Conservation (phyloP, 345 rosid genomes). For the Melaleuca quinquenervia region DNA sequence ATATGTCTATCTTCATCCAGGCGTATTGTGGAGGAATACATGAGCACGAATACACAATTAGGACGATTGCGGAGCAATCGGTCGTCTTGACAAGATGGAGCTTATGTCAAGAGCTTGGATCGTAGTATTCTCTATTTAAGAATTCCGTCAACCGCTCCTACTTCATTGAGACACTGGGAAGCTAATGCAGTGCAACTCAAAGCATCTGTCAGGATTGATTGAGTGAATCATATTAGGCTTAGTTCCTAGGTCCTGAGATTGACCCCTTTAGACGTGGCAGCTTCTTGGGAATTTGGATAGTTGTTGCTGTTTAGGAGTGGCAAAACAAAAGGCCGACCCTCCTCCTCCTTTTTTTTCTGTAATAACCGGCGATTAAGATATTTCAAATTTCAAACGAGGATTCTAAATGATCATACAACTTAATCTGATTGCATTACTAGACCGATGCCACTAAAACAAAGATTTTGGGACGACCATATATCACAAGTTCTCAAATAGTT, state of each 20-base stretch:
- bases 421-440: not conserved
- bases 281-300: not conserved
- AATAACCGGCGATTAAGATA: not conserved
- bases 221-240: not conserved
- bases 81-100: not conserved
- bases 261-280: not conserved
- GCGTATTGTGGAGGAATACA: no score
- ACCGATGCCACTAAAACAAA: not conserved
- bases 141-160: not conserved
- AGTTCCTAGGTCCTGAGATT: not conserved
- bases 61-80: not conserved
- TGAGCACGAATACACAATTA: not conserved
- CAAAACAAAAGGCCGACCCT: not conserved
- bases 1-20: not conserved
- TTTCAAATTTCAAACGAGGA: not conserved
- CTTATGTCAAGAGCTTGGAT: not conserved
- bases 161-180: not conserved
- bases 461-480: no score
- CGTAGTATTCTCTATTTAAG: no score
- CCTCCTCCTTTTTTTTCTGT: not conserved
- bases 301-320: not conserved
- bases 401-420: not conserved
- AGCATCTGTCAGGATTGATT: not conserved
- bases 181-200: not conserved
- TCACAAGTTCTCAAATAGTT: not conserved